phyloP scores from a whole-genome alignment of 345 rosid genomes.

The Lumnitzera racemosa region DNA sequence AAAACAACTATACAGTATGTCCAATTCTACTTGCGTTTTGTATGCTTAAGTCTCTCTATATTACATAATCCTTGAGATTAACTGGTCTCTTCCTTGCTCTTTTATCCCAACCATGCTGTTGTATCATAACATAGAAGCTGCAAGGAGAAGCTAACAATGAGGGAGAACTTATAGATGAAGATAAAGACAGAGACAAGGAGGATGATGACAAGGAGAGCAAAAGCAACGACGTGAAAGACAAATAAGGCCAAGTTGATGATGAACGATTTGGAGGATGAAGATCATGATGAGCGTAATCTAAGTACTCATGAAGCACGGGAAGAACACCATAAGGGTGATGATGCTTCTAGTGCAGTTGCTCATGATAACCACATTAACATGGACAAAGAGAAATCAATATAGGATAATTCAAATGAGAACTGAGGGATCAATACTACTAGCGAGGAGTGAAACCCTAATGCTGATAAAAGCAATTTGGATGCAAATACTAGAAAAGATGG shows the following conservation, averaged over 20 bases:
- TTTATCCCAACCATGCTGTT: too few relatives aligned
- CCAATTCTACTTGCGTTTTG: too few relatives aligned
- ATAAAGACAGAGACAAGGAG: constrained; percentile 25
- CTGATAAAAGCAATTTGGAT: constrained; percentile 18
- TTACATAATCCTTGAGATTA: too few relatives aligned
- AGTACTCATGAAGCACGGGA: constrained; percentile 72
- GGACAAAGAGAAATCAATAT: constrained; percentile 32
- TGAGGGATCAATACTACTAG: constrained; percentile 12
- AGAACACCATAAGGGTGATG: constrained; percentile 78
- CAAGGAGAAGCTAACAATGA: constrained; percentile 16
- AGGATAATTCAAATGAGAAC: constrained; percentile 28
- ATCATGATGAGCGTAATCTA: constrained; percentile 18
- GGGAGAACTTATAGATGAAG: constrained; percentile 19
- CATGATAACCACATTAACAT: constrained; percentile 38
- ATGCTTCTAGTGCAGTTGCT: constrained; percentile 95
- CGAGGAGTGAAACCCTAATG: constrained; percentile 14
- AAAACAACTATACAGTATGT: too few relatives aligned
- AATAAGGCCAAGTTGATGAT: constrained; percentile 22
- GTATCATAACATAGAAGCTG: background rate
- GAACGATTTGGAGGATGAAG: constrained; percentile 25
- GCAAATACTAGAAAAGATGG: constrained; percentile 23
- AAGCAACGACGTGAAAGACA: constrained; percentile 24
- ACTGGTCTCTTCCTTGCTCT: too few relatives aligned
- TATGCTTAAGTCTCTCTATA: too few relatives aligned
- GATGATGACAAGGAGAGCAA: constrained; percentile 29